A percentile compares a stretch with the other conserved stretches of the same genome.
Conservation (phyloP, 345 rosid genomes). For the Syzygium aromaticum region DNA sequence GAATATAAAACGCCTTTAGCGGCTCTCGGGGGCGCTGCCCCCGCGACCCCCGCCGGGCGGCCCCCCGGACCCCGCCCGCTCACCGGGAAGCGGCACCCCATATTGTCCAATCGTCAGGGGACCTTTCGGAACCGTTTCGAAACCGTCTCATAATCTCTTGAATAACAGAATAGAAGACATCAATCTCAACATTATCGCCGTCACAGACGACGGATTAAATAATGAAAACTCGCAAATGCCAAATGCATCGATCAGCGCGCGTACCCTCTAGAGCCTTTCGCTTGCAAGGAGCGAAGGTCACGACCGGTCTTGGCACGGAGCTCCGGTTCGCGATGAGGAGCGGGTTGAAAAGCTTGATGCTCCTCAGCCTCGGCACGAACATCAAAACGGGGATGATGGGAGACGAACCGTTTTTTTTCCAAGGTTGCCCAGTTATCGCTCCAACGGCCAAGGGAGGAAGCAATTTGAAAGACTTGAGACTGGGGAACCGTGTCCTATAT, state of each 20-base stretch:
- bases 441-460: neutral
- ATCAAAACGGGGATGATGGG: neutral
- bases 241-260: neutral
- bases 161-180: no score
- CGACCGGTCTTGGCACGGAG: neutral
- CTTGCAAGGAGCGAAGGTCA: neutral
- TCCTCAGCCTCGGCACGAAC: conserved; percentile 2
- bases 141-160: no score
- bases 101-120: no score
- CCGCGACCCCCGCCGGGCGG: no score
- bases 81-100: no score
- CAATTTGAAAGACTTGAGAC: neutral
- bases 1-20: no score
- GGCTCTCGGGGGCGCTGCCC: no score
- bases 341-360: neutral
- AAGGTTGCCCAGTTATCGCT: neutral
- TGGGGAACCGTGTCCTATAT: neutral
- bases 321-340: neutral
- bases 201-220: neutral
- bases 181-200: neutral
- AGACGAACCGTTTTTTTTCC: no score
- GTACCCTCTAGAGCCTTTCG: neutral
- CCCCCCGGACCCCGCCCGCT: no score
- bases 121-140: no score
- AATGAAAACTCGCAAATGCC: neutral